Percentiles rank a stretch among this genome's conserved stretches.
Conservation (phyloP, 176 grass and related monocot genomes). For the Urochloa ruziziensis region DNA sequence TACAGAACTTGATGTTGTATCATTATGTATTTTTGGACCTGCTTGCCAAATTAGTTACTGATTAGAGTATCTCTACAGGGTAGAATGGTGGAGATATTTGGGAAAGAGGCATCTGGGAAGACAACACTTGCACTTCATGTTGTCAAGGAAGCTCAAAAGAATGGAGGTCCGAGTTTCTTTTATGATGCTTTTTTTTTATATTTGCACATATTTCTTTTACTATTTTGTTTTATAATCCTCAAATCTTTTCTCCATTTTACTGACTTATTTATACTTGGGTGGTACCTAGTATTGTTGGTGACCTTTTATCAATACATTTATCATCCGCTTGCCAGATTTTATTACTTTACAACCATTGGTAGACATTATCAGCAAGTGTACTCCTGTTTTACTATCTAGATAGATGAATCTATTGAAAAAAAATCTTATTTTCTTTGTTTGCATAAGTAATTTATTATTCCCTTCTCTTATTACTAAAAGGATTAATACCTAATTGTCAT, state of each 20-base stretch:
- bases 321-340: background rate
- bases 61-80: constrained; percentile 57
- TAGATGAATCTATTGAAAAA: background rate
- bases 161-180: constrained; percentile 62
- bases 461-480: background rate
- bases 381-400: background rate
- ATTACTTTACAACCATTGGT: background rate
- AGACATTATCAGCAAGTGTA: background rate
- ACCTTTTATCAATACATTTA: background rate
- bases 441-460: background rate
- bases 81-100: constrained; percentile 96
- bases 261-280: background rate
- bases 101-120: constrained; percentile 91
- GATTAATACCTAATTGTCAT: constrained; percentile 18
- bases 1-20: background rate
- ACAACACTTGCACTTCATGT: constrained; percentile 96
- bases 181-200: background rate
- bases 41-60: constrained; percentile 16
- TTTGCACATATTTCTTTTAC: background rate
- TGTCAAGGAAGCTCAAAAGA: constrained; percentile 91
- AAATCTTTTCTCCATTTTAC: background rate
- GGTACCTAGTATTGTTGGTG: background rate
- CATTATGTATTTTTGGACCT: constrained; percentile 4
- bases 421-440: background rate
- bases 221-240: constrained; percentile 14